These are phyloP conservation scores for Leccinum variabile DNA, from an alignment of 1,284 basidiomycete genomes.

Conservation along the genomic window DNA sequence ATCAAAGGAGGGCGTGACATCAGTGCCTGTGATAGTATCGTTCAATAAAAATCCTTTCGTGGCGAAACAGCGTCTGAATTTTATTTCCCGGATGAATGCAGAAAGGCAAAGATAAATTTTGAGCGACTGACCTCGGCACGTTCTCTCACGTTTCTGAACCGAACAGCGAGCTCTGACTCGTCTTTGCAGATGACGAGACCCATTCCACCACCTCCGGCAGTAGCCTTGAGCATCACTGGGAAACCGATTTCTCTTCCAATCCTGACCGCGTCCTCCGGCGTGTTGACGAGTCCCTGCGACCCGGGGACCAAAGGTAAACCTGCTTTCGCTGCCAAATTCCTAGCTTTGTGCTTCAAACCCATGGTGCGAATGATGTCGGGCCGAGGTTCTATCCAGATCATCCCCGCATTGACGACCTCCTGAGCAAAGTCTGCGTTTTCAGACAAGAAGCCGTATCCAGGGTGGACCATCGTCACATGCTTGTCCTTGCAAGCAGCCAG, in stretches of 20 bases:
- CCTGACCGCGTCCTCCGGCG: conserved; percentile 45
- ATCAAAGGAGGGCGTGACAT: conserved; percentile 57
- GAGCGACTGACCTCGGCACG: conserved; percentile 45
- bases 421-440: conserved; percentile 63
- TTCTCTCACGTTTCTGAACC: conserved; percentile 40
- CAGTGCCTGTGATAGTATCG: conserved; percentile 58
- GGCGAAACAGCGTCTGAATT: conserved; percentile 47
- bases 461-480: conserved; percentile 57
- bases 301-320: conserved; percentile 60
- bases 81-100: conserved; percentile 20
- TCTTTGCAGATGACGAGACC: conserved; percentile 59
- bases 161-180: conserved; percentile 41
- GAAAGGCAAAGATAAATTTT: background rate
- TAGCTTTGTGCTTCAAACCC: conserved; percentile 66
- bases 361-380: conserved; percentile 53
- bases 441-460: conserved; percentile 69
- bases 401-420: conserved; percentile 47
- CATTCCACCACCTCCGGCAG: conserved; percentile 73
- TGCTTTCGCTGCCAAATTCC: conserved; percentile 48
- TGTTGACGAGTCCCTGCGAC: conserved; percentile 45
- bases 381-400: conserved; percentile 63
- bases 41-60: conserved; percentile 62
- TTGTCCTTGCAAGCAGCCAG: conserved; percentile 45
- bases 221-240: conserved; percentile 70
- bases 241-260: conserved; percentile 50